These are phyloP conservation scores for Suhomyces kilbournensis DNA, from an alignment of 805 yeast species.

Conservation along the genomic window DNA sequence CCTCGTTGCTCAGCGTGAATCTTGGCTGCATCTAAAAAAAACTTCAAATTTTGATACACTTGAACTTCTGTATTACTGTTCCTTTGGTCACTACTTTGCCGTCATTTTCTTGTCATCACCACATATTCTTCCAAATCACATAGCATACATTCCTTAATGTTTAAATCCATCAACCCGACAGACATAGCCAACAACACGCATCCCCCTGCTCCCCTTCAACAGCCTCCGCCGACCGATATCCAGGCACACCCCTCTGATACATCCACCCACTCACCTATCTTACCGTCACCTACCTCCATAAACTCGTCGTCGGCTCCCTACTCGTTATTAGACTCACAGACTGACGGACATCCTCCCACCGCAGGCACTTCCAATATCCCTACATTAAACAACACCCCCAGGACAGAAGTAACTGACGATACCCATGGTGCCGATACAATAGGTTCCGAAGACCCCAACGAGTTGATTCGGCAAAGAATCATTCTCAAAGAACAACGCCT, in stretches of 20 bases:
- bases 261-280: background rate
- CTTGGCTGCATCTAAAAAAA: background rate
- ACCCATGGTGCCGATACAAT: background rate
- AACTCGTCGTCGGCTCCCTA: background rate
- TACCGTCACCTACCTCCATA: background rate
- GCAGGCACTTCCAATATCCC: background rate
- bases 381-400: conserved; percentile 8
- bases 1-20: background rate
- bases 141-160: background rate
- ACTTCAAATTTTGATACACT: background rate
- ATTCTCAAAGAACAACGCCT: conserved; percentile 16
- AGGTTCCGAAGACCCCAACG: background rate
- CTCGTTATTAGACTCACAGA: background rate
- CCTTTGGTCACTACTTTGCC: too few species aligned
- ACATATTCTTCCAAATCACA: too few species aligned
- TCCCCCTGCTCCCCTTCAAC: conserved; percentile 5
- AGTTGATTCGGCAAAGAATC: conserved; percentile 4
- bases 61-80: background rate
- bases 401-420: conserved; percentile 1
- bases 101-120: too few species aligned
- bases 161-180: conserved; percentile 3
- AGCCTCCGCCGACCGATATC: conserved; percentile 1
- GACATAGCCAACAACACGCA: conserved; percentile 6
- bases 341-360: background rate
- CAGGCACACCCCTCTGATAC: background rate